Conservation (phyloP, 768 basidiomycete genomes). For the Mycena galopus region DNA sequence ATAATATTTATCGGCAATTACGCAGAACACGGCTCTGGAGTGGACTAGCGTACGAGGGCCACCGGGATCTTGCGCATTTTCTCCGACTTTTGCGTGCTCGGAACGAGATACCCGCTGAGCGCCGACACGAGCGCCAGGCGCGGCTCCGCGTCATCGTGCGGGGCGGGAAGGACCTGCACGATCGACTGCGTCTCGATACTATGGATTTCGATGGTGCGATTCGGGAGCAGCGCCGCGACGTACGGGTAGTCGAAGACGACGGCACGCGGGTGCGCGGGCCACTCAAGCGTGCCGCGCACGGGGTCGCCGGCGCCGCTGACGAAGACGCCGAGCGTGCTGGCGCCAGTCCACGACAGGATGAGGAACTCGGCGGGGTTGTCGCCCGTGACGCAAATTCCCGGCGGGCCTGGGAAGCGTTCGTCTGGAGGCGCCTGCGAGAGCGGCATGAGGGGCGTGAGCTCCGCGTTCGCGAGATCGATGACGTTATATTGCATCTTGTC, state of each 20-base stretch:
- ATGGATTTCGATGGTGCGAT: conserved; percentile 87
- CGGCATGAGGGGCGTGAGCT: conserved; percentile 80
- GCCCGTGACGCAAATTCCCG: conserved; percentile 80
- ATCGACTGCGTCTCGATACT: conserved; percentile 80
- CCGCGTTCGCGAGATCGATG: conserved; percentile 80
- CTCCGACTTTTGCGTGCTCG: conserved; percentile 61
- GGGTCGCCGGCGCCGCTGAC: conserved; percentile 89
- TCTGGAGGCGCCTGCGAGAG: conserved; percentile 75
- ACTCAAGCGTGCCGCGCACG: conserved; percentile 89
- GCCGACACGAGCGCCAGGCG: conserved; percentile 55
- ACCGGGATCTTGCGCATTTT: conserved; percentile 61
- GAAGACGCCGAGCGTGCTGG: conserved; percentile 87
- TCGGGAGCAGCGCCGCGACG: conserved; percentile 81
- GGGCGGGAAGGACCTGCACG: conserved; percentile 75
- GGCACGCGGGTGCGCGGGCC: conserved; percentile 76
- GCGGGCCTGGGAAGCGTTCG: conserved; percentile 61
- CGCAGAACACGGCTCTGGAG: not conserved
- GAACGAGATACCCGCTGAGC: conserved; percentile 61
- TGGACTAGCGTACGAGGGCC: conserved; percentile 38
- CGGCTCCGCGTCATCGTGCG: conserved; percentile 41
- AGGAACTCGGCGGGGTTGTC: conserved; percentile 80
- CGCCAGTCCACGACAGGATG: conserved; percentile 87
- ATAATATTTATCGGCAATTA: not conserved
- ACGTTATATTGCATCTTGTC: conserved; percentile 81
- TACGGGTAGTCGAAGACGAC: conserved; percentile 87